Evolutionary conservation across 1,284 basidiomycete genomes (phyloP).

Genomic region (Retiboletus fuscus): DNA sequence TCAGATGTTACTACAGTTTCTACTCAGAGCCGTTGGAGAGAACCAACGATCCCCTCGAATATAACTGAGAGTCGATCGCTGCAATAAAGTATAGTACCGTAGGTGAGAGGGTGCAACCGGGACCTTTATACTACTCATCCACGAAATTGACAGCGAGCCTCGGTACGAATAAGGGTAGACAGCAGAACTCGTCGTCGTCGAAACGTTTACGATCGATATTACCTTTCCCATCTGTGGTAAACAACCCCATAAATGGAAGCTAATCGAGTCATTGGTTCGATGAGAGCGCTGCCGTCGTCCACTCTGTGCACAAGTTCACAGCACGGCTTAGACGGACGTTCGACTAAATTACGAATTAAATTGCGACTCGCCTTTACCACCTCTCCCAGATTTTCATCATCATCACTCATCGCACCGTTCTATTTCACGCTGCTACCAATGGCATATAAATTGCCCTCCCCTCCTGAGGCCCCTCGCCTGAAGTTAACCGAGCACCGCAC

Average conservation of each 20-base stretch:
- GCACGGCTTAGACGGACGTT: background rate
- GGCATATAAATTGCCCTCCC: conserved; percentile 25
- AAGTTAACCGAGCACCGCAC: conserved; percentile 44
- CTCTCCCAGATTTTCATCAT: conserved; percentile 4
- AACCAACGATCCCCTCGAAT: conserved; percentile 6
- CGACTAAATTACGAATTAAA: conserved; percentile 20
- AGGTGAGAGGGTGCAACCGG: background rate
- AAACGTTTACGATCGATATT: no score
- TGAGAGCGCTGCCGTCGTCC: no score
- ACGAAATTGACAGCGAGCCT: no score
- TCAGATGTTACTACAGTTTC: background rate
- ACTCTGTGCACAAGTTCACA: no score
- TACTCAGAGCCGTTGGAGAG: conserved; percentile 10
- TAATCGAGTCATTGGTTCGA: no score
- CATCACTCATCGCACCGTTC: background rate
- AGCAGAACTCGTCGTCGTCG: no score
- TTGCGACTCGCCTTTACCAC: conserved; percentile 3
- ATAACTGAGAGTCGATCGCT: conserved; percentile 10
- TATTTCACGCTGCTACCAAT: conserved; percentile 29
- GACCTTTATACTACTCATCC: conserved; percentile 20
- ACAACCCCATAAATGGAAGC: no score
- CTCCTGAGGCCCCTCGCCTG: conserved; percentile 10
- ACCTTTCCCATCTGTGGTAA: no score
- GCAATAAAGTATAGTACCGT: background rate
- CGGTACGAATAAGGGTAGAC: no score